Conservation (phyloP, 768 basidiomycete genomes). For the Boletus barrowsii region DNA sequence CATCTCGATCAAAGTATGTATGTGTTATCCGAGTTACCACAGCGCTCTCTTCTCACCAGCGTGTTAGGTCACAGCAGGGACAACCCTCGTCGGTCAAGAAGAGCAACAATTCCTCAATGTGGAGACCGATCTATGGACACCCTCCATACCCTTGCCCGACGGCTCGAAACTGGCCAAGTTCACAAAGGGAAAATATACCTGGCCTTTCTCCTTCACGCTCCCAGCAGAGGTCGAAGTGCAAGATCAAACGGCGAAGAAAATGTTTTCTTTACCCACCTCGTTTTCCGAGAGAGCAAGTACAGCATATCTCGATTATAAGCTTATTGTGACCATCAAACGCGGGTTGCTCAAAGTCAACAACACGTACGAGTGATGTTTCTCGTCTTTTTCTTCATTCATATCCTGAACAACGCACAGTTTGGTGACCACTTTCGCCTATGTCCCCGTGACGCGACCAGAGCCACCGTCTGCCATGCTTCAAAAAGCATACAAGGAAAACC, state of each 20-base stretch:
- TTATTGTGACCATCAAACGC: constrained; percentile 49
- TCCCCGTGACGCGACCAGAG: constrained; percentile 33
- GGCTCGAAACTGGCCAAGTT: constrained; percentile 32
- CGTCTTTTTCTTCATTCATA: not conserved
- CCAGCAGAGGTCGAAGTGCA: constrained; percentile 42
- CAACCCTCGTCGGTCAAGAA: constrained; percentile 55
- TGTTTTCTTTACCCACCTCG: constrained; percentile 47
- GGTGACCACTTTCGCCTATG: constrained; percentile 31
- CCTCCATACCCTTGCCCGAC: constrained; percentile 21
- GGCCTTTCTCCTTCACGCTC: constrained; percentile 48
- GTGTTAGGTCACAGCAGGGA: constrained; percentile 40
- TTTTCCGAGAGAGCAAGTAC: constrained; percentile 56
- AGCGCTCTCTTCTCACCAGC: not conserved
- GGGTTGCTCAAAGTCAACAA: constrained; percentile 48
- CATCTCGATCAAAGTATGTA: constrained; percentile 42
- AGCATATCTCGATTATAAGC: constrained; percentile 55
- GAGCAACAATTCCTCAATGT: constrained; percentile 46
- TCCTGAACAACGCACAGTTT: constrained; percentile 24
- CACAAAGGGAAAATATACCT: constrained; percentile 42
- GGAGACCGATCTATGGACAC: constrained; percentile 43
- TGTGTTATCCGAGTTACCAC: constrained; percentile 15
- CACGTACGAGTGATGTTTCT: constrained; percentile 32
- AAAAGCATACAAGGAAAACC: constrained; percentile 35
- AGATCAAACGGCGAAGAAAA: constrained; percentile 35
- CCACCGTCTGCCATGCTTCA: constrained; percentile 36